Conservation (phyloP, 148 eudicot species). For the Cornus kousa region DNA sequence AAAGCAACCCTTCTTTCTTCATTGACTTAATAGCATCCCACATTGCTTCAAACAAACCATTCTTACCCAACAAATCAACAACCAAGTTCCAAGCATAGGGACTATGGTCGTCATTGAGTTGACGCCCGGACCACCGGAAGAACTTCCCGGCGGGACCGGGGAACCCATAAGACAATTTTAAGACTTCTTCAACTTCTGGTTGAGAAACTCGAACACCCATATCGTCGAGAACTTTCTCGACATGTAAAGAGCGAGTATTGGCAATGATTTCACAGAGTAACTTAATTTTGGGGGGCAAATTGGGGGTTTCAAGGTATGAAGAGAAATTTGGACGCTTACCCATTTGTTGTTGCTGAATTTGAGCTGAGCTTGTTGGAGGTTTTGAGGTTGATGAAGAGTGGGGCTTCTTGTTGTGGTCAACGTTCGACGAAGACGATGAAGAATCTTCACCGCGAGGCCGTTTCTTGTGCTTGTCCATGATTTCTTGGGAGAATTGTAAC, state of each 20-base stretch:
- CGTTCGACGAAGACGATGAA: slow-evolving; percentile 23
- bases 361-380: slow-evolving; percentile 8
- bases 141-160: slow-evolving; percentile 69
- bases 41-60: slow-evolving; percentile 73
- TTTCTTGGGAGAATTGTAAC: background rate
- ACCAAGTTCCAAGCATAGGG: slow-evolving; percentile 73
- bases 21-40: slow-evolving; percentile 88
- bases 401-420: slow-evolving; percentile 22
- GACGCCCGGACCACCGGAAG: slow-evolving; percentile 67
- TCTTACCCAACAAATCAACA: slow-evolving; percentile 78
- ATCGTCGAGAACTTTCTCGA: slow-evolving; percentile 56
- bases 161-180: slow-evolving; percentile 47
- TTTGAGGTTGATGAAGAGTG: slow-evolving; percentile 22
- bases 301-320: slow-evolving; percentile 49
- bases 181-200: slow-evolving; percentile 64
- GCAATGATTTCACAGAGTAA: slow-evolving; percentile 65
- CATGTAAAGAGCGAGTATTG: slow-evolving; percentile 29
- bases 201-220: slow-evolving; percentile 35
- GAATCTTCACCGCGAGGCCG: slow-evolving; percentile 30
- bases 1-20: slow-evolving; percentile 53
- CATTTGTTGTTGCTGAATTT: background rate
- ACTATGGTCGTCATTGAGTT: slow-evolving; percentile 42
- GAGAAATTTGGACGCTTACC: slow-evolving; percentile 44
- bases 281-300: slow-evolving; percentile 45
- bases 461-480: slow-evolving; percentile 26